Base-by-base conservation (phyloP, 306 rosid genomes). In the Arachis hypogaea region DNA sequence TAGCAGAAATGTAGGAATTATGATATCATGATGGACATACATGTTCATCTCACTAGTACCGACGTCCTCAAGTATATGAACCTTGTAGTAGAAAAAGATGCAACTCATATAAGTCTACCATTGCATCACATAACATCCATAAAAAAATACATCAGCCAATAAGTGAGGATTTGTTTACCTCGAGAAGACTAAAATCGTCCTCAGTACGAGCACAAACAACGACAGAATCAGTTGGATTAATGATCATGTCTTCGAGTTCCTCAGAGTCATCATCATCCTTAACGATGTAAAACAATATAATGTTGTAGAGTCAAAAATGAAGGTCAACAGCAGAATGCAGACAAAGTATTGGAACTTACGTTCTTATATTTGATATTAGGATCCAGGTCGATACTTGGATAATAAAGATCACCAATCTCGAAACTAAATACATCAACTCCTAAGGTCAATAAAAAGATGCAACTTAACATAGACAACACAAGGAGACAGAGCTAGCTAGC, bases 1-100 rank as follows among this genome's bases (percentile, higher is more conserved):
- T n/a, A 93, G 88, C n/a, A 94, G 97, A 85, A 85, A 86, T 47
- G 86, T 87, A 5, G 92, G 83, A 84, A 91, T 69, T 57, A 86
- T 82, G 70, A 89, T 68, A 14, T 88, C 87, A 79, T 87, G 92
- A 85, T 85, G 98, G 83, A 71, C 68, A 62, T 79, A 93, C 81
- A 85, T 74, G 87, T 93, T 87, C 38, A 86, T 43, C 55, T 86
- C 96, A 1, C 86, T 85, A 38, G 85, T 83, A 68, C 54, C 71
- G 7, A 87, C 49, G 46, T 87, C 97, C 73, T 89, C 97, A 50
- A 84, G 79, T 69, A 93, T 68, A 89, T 90, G 86, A 56, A 93
- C 89, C 97, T 93, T 79, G 77, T 63, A 68, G 38, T 28, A 56
- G 69, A 75, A 42, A 65, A 29, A 74, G 42, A 54, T 59, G 49